A percentile compares a stretch with the other conserved stretches of the same genome.
phyloP scores from a whole-genome alignment of 2,329 filamentous ascomycete genomes.

The Aureobasidium sp. region DNA sequence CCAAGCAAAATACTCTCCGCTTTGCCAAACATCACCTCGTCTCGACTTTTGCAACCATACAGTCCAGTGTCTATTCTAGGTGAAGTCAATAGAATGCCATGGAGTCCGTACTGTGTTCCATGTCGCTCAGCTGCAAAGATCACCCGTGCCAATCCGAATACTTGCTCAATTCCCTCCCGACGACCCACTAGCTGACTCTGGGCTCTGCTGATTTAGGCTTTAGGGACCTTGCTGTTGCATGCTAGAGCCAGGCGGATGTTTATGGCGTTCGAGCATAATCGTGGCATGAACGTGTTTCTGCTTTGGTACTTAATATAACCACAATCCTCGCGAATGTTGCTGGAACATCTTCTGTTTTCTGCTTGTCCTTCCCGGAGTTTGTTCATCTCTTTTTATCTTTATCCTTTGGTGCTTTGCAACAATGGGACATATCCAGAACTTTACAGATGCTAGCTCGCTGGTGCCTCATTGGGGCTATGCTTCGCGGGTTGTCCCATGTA shows the following conservation, averaged over 20 bases:
- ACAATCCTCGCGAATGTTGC: not conserved
- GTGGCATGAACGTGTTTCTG: not conserved
- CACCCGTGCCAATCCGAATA: not conserved
- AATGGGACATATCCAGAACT: conserved; percentile 23
- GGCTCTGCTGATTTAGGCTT: not conserved
- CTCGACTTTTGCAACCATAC: not conserved
- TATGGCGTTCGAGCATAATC: not conserved
- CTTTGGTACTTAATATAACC: not conserved
- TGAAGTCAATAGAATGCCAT: too few species aligned
- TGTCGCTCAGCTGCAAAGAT: not conserved
- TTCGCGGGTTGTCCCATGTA: conserved; percentile 53
- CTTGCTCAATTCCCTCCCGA: not conserved
- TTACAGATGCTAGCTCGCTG: conserved; percentile 24
- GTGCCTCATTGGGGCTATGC: conserved; percentile 51
- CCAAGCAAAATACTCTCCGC: not conserved
- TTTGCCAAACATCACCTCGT: not conserved
- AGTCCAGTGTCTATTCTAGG: not conserved
- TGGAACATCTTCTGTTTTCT: not conserved
- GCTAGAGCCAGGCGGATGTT: not conserved
- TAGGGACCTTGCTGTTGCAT: not conserved
- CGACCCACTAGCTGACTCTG: not conserved
- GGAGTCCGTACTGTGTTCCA: not conserved
- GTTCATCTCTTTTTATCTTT: not conserved
- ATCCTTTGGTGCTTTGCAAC: not conserved
- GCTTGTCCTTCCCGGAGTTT: not conserved